phyloP scores from a whole-genome alignment of 192 early-diverging fungal genomes.

The Kappamyces sp. region DNA sequence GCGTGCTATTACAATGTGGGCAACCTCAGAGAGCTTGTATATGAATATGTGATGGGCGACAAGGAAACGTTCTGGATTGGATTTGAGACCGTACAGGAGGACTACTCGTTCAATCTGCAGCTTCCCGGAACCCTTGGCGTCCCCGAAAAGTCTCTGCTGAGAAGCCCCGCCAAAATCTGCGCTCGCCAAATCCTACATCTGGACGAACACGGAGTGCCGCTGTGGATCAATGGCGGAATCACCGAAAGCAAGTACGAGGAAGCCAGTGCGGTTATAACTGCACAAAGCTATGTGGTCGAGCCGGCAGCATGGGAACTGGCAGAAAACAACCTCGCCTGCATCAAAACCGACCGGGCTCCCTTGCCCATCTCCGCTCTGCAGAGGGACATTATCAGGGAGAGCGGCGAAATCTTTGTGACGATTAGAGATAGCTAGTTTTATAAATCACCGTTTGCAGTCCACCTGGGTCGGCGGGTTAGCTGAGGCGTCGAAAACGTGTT shows the following conservation, averaged over 20 bases:
- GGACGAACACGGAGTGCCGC: conserved; percentile 5
- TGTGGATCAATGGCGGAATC: conserved; percentile 15
- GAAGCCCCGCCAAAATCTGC: conserved; percentile 1
- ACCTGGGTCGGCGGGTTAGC: no score
- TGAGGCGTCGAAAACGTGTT: no score
- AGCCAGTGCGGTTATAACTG: neutral
- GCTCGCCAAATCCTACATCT: neutral
- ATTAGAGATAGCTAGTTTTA: no score
- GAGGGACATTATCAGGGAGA: no score
- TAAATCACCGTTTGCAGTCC: no score
- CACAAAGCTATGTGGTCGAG: neutral
- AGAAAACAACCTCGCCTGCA: conserved; percentile 2
- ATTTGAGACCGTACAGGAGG: conserved; percentile 45
- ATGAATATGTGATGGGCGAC: conserved; percentile 41
- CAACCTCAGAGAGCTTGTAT: conserved; percentile 17
- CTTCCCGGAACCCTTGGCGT: conserved; percentile 1
- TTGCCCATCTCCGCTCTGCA: no score
- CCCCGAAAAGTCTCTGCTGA: neutral
- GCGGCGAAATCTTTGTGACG: no score
- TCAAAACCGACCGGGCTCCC: conserved; percentile 5
- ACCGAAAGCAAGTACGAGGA: conserved; percentile 2
- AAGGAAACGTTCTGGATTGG: conserved; percentile 70
- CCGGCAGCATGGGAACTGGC: neutral
- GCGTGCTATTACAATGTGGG: conserved; percentile 48
- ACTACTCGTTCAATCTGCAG: conserved; percentile 8